These are phyloP conservation scores for Agrostemma githago DNA, from an alignment of 148 eudicot species.

Conservation along the genomic window DNA sequence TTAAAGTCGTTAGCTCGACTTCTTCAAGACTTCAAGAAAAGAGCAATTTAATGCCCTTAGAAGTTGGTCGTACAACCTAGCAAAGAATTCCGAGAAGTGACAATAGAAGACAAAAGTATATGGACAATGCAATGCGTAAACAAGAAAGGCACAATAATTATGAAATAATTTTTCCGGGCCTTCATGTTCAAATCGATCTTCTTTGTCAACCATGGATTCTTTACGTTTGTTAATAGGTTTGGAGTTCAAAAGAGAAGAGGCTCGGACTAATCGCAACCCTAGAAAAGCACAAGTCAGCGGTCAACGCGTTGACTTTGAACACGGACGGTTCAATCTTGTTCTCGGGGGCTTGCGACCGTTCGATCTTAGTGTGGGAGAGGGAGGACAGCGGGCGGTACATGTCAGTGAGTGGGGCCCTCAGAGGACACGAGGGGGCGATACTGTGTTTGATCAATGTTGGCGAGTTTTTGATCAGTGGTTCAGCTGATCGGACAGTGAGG, in stretches of 20 bases:
- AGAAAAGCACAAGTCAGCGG: constrained; percentile 65
- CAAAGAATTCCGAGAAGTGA: too few relatives aligned
- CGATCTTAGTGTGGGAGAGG: constrained; percentile 73
- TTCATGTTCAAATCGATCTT: too few relatives aligned
- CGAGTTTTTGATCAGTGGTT: constrained; percentile 64
- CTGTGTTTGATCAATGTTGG: constrained; percentile 47
- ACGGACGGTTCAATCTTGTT: constrained; percentile 44
- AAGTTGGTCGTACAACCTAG: too few relatives aligned
- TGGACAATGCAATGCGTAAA: too few relatives aligned
- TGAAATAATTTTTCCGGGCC: too few relatives aligned
- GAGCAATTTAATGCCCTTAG: too few relatives aligned
- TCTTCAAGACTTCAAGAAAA: too few relatives aligned
- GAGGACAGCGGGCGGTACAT: constrained; percentile 45
- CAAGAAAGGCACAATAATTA: too few relatives aligned
- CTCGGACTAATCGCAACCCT: constrained; percentile 39
- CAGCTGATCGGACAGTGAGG: constrained; percentile 79
- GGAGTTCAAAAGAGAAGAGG: constrained; percentile 9
- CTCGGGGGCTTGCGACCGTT: constrained; percentile 76
- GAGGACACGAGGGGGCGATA: constrained; percentile 67
- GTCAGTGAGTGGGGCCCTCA: constrained; percentile 55
- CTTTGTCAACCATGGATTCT: too few relatives aligned
- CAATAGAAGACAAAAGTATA: too few relatives aligned
- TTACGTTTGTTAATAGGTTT: not conserved
- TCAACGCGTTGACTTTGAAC: constrained; percentile 57
- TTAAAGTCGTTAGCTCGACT: too few relatives aligned